These are phyloP conservation scores for Pythium grandisporangium DNA, from an alignment of 352 stramenopile genomes.

Conservation along the genomic window DNA sequence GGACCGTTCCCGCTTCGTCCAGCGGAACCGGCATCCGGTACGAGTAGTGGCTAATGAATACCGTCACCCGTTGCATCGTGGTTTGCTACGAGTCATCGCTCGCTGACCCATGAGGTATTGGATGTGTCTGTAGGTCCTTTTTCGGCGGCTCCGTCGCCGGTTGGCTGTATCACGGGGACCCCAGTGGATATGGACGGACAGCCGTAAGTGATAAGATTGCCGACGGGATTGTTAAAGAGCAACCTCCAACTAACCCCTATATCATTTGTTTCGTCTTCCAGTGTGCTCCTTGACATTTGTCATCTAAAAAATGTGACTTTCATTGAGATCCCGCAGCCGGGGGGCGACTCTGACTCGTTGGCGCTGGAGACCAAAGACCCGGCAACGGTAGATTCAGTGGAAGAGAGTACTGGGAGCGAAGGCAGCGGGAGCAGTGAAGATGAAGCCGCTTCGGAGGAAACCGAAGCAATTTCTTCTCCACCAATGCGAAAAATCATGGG, in stretches of 20 bases:
- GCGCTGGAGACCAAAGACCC: too few relatives aligned
- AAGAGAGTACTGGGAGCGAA: neutral
- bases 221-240: neutral
- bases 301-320: conserved; percentile 55
- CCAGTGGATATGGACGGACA: conserved; percentile 27
- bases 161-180: conserved; percentile 36
- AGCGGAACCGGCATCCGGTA: conserved; percentile 27
- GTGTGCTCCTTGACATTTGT: conserved; percentile 51
- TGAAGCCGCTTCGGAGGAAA: conserved; percentile 4
- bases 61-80: too few relatives aligned
- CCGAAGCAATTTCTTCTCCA: neutral
- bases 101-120: too few relatives aligned
- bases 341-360: neutral
- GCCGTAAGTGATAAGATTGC: conserved; percentile 16
- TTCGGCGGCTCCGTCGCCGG: conserved; percentile 13
- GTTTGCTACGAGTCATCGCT: too few relatives aligned
- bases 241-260: neutral
- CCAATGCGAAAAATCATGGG: conserved; percentile 38
- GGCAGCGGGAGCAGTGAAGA: conserved; percentile 2
- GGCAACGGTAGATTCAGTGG: too few relatives aligned
- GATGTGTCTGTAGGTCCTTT: conserved; percentile 22
- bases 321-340: conserved; percentile 6
- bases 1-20: conserved; percentile 36
- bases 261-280: conserved; percentile 8
- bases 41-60: conserved; percentile 6